Evolutionary conservation across 106 monocot genomes (phyloP).

Genomic region (Allium fistulosum): DNA sequence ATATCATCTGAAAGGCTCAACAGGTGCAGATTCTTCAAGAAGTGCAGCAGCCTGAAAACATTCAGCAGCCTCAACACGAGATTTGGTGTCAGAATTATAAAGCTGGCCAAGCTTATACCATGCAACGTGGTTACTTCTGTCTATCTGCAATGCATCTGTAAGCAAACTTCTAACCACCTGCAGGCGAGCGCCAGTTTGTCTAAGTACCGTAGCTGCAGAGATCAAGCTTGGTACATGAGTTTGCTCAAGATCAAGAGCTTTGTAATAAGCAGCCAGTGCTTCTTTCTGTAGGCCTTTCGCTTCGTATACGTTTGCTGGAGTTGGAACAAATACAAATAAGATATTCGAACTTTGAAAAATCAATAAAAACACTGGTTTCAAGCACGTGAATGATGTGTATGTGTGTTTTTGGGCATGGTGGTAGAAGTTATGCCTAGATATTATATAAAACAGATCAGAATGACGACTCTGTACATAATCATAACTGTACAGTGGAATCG

Average conservation of each 20-base stretch:
- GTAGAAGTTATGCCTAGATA: too few species aligned
- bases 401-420: too few species aligned
- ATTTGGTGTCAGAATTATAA: constrained; percentile 41
- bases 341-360: too few species aligned
- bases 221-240: constrained; percentile 81
- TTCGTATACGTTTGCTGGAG: constrained; percentile 64
- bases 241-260: constrained; percentile 59
- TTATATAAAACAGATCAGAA: too few species aligned
- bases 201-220: constrained; percentile 54
- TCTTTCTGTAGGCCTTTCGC: constrained; percentile 50
- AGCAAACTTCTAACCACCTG: constrained; percentile 52
- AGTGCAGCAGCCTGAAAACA: constrained; percentile 84
- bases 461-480: too few species aligned
- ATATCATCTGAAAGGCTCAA: constrained; percentile 76
- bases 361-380: too few species aligned
- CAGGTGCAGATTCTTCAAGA: constrained; percentile 87
- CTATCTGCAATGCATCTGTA: constrained; percentile 70
- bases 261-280: constrained; percentile 61
- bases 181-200: constrained; percentile 31
- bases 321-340: too few species aligned
- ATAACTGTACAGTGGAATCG: too few species aligned
- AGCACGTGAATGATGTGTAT: too few species aligned
- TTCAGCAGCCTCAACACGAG: constrained; percentile 57
- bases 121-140: constrained; percentile 66
- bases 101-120: constrained; percentile 81